phyloP scores from a whole-genome alignment of 495 filamentous ascomycete species.

The Halenospora varia region DNA sequence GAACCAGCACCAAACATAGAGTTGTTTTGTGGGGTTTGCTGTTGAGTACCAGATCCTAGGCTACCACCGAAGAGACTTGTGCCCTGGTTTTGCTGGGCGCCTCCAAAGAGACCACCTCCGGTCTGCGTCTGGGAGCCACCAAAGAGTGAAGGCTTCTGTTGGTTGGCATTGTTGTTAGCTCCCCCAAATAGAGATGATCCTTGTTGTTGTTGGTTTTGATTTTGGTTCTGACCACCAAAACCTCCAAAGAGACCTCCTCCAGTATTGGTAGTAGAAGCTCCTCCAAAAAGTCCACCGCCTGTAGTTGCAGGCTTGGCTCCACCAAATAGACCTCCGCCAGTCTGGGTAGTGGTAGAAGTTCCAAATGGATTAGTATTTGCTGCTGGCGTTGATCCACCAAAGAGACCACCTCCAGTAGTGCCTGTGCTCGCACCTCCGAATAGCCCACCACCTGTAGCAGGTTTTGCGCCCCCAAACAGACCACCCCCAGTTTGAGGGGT shows the following conservation, averaged over 20 bases:
- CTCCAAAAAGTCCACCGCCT: conserved; percentile 30
- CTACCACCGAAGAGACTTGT: conserved; percentile 37
- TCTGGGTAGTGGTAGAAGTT: conserved; percentile 34
- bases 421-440: conserved; percentile 38
- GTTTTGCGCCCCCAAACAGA: conserved; percentile 46
- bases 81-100: conserved; percentile 39
- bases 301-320: conserved; percentile 28
- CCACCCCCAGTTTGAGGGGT: no score
- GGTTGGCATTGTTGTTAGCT: conserved; percentile 30
- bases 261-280: conserved; percentile 27
- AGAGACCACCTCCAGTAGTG: conserved; percentile 54
- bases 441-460: conserved; percentile 31
- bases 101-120: conserved; percentile 60
- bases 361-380: conserved; percentile 20
- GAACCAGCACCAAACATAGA: conserved; percentile 35
- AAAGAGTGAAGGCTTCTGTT: conserved; percentile 42
- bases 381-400: conserved; percentile 49
- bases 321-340: conserved; percentile 48
- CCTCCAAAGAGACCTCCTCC: conserved; percentile 42
- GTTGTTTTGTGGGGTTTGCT: conserved; percentile 38
- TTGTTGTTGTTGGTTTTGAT: conserved; percentile 50
- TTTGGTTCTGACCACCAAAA: conserved; percentile 30
- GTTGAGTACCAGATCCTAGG: conserved; percentile 27
- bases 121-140: conserved; percentile 30
- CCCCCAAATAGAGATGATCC: conserved; percentile 39